Conservation (phyloP, 2,329 filamentous ascomycete genomes). For the Helicocarpus griseus region DNA sequence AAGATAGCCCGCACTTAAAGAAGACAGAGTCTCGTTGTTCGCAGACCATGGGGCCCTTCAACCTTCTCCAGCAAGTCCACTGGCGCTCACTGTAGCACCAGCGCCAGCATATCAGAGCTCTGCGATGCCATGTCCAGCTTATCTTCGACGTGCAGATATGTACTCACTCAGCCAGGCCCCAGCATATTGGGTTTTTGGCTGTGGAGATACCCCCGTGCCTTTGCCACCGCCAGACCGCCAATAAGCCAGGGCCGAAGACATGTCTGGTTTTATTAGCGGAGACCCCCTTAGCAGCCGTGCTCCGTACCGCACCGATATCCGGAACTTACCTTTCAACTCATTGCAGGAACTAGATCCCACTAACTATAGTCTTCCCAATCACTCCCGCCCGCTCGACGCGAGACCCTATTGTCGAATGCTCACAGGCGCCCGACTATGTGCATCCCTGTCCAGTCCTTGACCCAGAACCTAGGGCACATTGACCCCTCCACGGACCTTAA, state of each 20-base stretch:
- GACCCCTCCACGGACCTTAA: slow-evolving; percentile 2
- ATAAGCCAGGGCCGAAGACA: not conserved
- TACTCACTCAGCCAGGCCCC: not conserved
- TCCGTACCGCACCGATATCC: slow-evolving; percentile 6
- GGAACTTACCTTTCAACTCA: slow-evolving; percentile 1
- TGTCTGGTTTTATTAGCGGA: not conserved
- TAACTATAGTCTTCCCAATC: not conserved
- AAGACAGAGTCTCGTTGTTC: not conserved
- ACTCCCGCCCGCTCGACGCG: not conserved
- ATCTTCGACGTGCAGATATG: not conserved
- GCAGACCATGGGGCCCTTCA: not conserved
- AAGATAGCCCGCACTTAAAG: not conserved
- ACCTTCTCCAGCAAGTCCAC: not conserved
- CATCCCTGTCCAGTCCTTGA: not conserved
- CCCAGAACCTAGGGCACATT: not conserved
- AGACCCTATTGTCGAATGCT: not conserved
- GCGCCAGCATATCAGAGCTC: slow-evolving; percentile 1
- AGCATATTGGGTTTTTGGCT: not conserved
- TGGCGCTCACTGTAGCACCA: not conserved
- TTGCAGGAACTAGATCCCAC: not conserved
- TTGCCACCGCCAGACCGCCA: not conserved
- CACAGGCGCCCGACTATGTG: slow-evolving; percentile 2
- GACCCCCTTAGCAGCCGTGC: not conserved
- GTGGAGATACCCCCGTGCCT: not conserved
- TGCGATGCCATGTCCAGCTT: slow-evolving; percentile 2